Evolutionary conservation across 192 early-diverging fungal genomes (phyloP).

Genomic region (Coemansia pectinata): DNA sequence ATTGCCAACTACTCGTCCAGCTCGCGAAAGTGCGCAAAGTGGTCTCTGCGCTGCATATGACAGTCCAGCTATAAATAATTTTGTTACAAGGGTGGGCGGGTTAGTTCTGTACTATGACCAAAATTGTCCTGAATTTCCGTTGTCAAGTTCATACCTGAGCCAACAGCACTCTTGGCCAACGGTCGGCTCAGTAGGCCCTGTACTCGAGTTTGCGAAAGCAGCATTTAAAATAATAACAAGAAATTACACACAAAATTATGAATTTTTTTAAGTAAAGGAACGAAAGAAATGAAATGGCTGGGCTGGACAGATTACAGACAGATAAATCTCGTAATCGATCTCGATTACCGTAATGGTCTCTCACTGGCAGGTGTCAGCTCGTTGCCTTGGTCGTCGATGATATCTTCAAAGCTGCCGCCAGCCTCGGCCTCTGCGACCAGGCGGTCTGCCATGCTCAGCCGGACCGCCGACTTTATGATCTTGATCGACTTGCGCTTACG

Average conservation of each 20-base stretch:
- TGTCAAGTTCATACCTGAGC: not conserved
- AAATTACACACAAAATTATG: not conserved
- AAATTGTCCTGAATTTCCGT: not conserved
- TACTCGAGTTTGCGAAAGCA: constrained; percentile 8
- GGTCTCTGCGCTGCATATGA: constrained; percentile 10
- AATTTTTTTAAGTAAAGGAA: not conserved
- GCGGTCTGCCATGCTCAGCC: constrained; percentile 37
- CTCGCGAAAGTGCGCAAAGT: not conserved
- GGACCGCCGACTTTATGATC: constrained; percentile 24
- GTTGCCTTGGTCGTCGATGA: constrained; percentile 5
- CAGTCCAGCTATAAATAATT: constrained; percentile 8
- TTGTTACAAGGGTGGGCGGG: not conserved
- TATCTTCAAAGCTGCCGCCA: constrained; percentile 3
- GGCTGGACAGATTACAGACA: not conserved
- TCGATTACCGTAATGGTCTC: constrained; percentile 5
- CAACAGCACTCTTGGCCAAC: not conserved
- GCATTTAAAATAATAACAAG: not conserved
- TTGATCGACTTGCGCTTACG: constrained; percentile 39
- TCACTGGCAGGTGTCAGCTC: not conserved
- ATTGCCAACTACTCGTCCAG: not conserved
- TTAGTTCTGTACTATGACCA: not conserved
- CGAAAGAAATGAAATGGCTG: not conserved
- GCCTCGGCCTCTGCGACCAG: constrained; percentile 24
- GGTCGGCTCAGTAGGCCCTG: constrained; percentile 5
- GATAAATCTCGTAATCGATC: not conserved